Evolutionary conservation across 495 filamentous ascomycete genomes (phyloP).

Genomic region (Neurospora sp.): DNA sequence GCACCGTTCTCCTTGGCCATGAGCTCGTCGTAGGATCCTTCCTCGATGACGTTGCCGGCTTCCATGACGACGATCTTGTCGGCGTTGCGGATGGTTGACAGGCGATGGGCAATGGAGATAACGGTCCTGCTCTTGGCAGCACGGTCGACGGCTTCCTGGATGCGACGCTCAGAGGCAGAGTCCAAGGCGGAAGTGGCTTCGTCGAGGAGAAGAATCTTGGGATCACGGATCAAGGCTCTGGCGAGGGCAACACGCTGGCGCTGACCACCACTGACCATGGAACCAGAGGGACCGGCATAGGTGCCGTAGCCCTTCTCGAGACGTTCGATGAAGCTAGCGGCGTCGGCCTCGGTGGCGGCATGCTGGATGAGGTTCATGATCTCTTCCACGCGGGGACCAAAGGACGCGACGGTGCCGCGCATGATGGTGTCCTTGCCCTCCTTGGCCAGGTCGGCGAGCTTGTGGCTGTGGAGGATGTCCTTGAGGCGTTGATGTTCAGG

Average conservation of each 20-base stretch:
- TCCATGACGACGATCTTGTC: constrained; percentile 93
- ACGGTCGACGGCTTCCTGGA: constrained; percentile 78
- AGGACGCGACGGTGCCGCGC: neutral
- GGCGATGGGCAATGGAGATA: constrained; percentile 84
- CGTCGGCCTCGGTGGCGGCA: constrained; percentile 78
- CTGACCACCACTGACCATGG: constrained; percentile 81
- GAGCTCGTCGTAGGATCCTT: constrained; percentile 58
- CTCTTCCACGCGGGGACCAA: constrained; percentile 31
- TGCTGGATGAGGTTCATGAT: constrained; percentile 57
- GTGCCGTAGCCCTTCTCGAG: constrained; percentile 83
- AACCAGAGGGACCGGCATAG: constrained; percentile 81
- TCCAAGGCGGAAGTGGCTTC: constrained; percentile 88
- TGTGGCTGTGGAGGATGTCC: constrained; percentile 5
- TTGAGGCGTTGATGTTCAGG: constrained; percentile 44
- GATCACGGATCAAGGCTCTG: constrained; percentile 77
- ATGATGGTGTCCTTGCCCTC: constrained; percentile 7
- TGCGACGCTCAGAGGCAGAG: constrained; percentile 83
- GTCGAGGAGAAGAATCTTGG: constrained; percentile 78
- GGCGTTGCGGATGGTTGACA: constrained; percentile 89
- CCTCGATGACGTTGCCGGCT: constrained; percentile 69
- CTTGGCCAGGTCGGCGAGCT: constrained; percentile 7
- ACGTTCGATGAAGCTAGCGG: constrained; percentile 72
- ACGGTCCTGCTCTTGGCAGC: constrained; percentile 78
- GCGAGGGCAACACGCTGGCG: constrained; percentile 81
- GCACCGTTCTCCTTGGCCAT: constrained; percentile 40